These are phyloP conservation scores for Juncus inflexus DNA, from an alignment of 176 grass and related monocot genomes.

Conservation along the genomic window DNA sequence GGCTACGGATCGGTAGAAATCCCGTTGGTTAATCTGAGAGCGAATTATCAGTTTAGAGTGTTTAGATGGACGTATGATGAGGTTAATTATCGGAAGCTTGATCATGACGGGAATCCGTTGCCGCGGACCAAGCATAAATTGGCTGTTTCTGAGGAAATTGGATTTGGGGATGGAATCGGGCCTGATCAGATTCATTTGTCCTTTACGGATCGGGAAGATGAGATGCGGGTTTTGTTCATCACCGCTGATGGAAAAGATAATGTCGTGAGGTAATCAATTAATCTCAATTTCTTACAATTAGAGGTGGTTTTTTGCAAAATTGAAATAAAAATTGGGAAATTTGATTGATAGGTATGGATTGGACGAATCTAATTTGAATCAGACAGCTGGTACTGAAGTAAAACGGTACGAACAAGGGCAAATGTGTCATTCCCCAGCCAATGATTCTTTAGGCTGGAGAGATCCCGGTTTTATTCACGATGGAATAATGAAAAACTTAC, in stretches of 20 bases:
- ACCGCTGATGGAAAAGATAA: constrained; percentile 50
- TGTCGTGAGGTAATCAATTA: constrained; percentile 37
- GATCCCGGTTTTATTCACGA: constrained; percentile 96
- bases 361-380: constrained; percentile 28
- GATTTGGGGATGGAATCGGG: constrained; percentile 28
- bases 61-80: constrained; percentile 76
- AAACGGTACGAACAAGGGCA: constrained; percentile 75
- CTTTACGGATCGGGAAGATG: constrained; percentile 59
- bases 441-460: constrained; percentile 67
- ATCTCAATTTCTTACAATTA: background rate
- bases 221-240: constrained; percentile 91
- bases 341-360: constrained; percentile 38
- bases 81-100: constrained; percentile 55
- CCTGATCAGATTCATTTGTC: constrained; percentile 82
- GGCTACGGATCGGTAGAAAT: constrained; percentile 52
- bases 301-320: background rate
- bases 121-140: constrained; percentile 55
- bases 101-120: constrained; percentile 78
- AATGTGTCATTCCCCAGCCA: constrained; percentile 81
- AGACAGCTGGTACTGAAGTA: constrained; percentile 48
- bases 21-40: constrained; percentile 64
- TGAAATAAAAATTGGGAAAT: constrained; percentile 7
- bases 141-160: constrained; percentile 45
- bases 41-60: constrained; percentile 75
- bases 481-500: constrained; percentile 66